Evolutionary conservation across 164 flowering plant genomes (phyloP), one percentile per base, ranked within the genome.

Genomic region (Kalanchoe fedtschenkoi): DNA sequence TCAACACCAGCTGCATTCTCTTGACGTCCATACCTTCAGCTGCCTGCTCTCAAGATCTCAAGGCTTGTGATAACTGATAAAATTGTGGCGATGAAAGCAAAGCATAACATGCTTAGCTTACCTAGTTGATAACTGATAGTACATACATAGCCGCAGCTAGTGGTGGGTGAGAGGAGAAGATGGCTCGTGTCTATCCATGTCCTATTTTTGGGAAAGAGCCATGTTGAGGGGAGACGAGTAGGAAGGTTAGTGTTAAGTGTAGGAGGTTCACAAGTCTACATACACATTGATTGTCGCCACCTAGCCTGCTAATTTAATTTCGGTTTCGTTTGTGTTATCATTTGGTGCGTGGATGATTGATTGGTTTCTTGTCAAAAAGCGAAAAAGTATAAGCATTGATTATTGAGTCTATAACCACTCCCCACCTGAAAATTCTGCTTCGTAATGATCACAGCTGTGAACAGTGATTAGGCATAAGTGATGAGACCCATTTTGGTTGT

Each of bases 1-100:
- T 79, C 0, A 82, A 46, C 9, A 38, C 28, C 29, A 59, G 67
- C 41, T 79, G 76, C 1, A 61, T 24, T 70, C 64, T 74, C 15
- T 3, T 58, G 22, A 34, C 28, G 34, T 32, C 41, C 38, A 33
- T 58, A 2, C 8, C 15, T 39, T 39, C 43, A 15, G 43, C 43
- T 51, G 28, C 16, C 24, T 26, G 22, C 46, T 42, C 21, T 19
- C 16, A 42, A 42, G 16, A 16, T 42, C 46, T 42, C 17, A 42
- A 42, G 16, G 54, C 28, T 47, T 21, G 28, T 2, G n/a, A n/a
- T n/a, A n/a, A n/a, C n/a, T n/a, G n/a, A n/a, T n/a, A n/a, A n/a
- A n/a, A n/a, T n/a, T n/a, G n/a, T n/a, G n/a, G n/a, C n/a, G n/a
- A n/a, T n/a, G n/a, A n/a, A n/a, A n/a, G n/a, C n/a, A n/a, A n/a